A percentile compares a stretch with the other conserved stretches of the same genome.
Conservation (phyloP, 805 yeast genomes). For the Spathaspora sp. region DNA sequence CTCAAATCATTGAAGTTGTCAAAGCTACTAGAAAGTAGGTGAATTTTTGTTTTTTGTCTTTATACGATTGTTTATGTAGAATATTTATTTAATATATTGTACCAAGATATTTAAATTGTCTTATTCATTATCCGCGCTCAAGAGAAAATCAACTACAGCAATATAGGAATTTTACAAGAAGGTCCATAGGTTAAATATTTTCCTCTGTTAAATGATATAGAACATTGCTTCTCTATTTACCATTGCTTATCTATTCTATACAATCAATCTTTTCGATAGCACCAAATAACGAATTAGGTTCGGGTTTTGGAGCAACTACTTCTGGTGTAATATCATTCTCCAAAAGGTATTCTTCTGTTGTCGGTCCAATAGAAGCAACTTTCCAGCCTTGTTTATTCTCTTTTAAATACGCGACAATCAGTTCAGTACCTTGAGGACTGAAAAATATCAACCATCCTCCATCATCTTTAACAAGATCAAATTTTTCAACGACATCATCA, state of each 20-base stretch:
- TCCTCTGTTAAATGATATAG: too few species aligned
- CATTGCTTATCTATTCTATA: neutral
- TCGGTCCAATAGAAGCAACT: constrained; percentile 89
- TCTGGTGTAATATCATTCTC: constrained; percentile 52
- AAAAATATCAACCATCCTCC: constrained; percentile 76
- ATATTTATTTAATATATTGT: neutral
- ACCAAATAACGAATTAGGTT: constrained; percentile 53
- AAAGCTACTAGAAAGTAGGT: constrained; percentile 9
- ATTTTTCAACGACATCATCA: constrained; percentile 42
- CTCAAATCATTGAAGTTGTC: constrained; percentile 68
- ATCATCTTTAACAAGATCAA: constrained; percentile 13
- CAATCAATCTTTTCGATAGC: constrained; percentile 21
- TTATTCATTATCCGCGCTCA: too few species aligned
- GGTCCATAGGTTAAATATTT: too few species aligned
- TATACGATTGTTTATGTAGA: neutral
- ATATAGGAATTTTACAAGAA: too few species aligned
- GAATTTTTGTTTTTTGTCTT: neutral
- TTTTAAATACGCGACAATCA: constrained; percentile 45
- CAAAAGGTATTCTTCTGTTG: constrained; percentile 65
- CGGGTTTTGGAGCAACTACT: constrained; percentile 70
- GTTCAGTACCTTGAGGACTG: constrained; percentile 84
- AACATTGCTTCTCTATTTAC: too few species aligned
- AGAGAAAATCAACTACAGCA: too few species aligned
- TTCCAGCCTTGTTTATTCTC: constrained; percentile 20
- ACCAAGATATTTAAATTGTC: neutral